Base-by-base conservation (phyloP, 2,329 filamentous ascomycete species). In the Cryphonectria radicalis region DNA sequence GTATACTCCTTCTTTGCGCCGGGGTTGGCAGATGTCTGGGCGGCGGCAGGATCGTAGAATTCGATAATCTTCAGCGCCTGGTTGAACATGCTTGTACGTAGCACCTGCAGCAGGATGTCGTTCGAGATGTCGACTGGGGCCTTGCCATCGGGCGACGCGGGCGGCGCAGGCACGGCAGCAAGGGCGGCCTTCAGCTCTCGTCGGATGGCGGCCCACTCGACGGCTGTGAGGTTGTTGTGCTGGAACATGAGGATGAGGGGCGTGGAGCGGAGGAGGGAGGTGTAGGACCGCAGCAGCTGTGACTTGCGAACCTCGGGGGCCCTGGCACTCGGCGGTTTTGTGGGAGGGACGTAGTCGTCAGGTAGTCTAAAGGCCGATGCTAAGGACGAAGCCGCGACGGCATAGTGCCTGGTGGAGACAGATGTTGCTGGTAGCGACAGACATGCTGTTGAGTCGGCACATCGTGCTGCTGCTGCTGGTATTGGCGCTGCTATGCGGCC, bases 1-100 rank as follows among this genome's bases (percentile, higher is more conserved):
- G 78, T 80, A 76, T 83, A 84, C 19, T 17, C 81, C 76, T 75
- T 85, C 70, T 67, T 80, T 76, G 25, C 81, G 77, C 60, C 77
- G 72, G 69, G 70, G 22, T 80, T 79, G n/a, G 78, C 77, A 1
- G 74, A 75, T 4, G 77, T 80, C 2, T 74, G 19, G 79, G 77
- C 14, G 25, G 77, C 17, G 37, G 37, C 25, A 4, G 85, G 87
- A 79, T 88, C 88, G 79, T 89, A 97, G 82, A 94, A 97, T 79
- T 98, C 95, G 73, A 95, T 91, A 67, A 98, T 89, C 75, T 92
- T 91, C 73, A 98, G 84, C 1, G 95, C 95, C 25, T 93, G 90
- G 75, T 91, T 91, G 79, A 99, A 93, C 78, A 99, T 97, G 78
- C 93, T 92, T 19, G 93, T 96, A 78, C 96, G 92, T 70, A 99